These are phyloP conservation scores for Geotrichum cucujoidarum DNA, from an alignment of 1,139 yeast genomes.

Conservation along the genomic window DNA sequence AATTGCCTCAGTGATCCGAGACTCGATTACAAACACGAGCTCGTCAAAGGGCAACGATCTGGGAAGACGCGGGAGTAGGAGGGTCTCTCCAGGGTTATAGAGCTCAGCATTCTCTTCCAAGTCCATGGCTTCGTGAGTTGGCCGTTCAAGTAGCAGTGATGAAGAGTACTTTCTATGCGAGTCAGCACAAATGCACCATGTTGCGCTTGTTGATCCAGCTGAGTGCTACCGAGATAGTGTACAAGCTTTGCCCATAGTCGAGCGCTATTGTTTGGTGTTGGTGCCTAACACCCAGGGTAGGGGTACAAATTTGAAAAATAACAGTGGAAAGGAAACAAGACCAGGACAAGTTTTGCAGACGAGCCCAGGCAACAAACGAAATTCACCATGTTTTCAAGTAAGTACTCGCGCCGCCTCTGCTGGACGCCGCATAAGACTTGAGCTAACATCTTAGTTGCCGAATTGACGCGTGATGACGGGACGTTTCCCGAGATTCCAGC, in stretches of 20 bases:
- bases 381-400: conserved; percentile 11
- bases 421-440: not conserved
- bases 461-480: conserved; percentile 12
- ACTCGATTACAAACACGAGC: conserved; percentile 17
- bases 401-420: not conserved
- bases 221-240: no score
- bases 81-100: conserved; percentile 9
- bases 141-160: no score
- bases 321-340: not conserved
- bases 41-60: conserved; percentile 17
- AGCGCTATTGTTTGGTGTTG: no score
- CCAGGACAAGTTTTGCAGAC: no score
- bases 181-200: no score
- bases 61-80: conserved; percentile 15
- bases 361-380: no score
- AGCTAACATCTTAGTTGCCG: conserved; percentile 3
- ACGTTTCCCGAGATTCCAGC: conserved; percentile 11
- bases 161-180: no score
- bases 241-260: no score
- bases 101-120: not conserved
- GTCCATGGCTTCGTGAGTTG: no score
- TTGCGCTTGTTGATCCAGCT: no score
- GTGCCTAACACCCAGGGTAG: no score
- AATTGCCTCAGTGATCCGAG: conserved; percentile 12
- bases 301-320: not conserved